Evolutionary conservation across 2,329 filamentous ascomycete species (phyloP), one percentile per base, ranked within the genome.

Genomic region (Colletotrichum incanum): DNA sequence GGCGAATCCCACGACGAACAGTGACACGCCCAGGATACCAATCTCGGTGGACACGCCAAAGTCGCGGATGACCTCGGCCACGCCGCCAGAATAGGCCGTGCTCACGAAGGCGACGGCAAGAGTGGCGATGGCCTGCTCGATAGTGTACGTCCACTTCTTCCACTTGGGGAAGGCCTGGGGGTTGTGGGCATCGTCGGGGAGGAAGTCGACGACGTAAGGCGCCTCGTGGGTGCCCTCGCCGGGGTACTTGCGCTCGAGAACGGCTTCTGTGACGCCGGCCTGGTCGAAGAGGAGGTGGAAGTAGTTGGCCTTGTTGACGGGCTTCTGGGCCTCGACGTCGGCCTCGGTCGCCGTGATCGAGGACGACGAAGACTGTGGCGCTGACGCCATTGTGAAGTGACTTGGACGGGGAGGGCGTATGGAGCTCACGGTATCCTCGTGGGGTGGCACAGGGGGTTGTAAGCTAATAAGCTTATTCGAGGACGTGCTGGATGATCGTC

Each of bases 71-170:
- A 92, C 84, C 66, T 88, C 81, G n/a, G 76, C 67, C 18, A 89
- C 78, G 49, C 88, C 88, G 18, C 88, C 88, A 6, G 86, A 87
- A 78, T 88, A 92, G 18, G 90, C 90, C 2, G 88, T 90, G 16
- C 90, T 92, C 52, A 88, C 88, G 76, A 93, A 90, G 11, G 91
- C 85, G 31, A 93, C 90, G 31, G 85, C 90, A 56, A 93, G 83
- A 1, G 91, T 91, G 26, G 91, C 87, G 28, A 92, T 75, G 12
- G 91, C 90, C 59, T 90, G 88, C 56, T 90, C 77, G 58, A 87
- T 77, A 1, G 90, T 92, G 75, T 91, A 87, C n/a, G 79, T 79
- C 91, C 91, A 93, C 83, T 92, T 92, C 78, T 85, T 87, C 61
- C 76, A 70, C 2, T 76, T 68, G n/a, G 84, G 81, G 76, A 89